These are phyloP conservation scores for Jamesozyma rosinii DNA, from an alignment of 805 yeast genomes.

Conservation along the genomic window DNA sequence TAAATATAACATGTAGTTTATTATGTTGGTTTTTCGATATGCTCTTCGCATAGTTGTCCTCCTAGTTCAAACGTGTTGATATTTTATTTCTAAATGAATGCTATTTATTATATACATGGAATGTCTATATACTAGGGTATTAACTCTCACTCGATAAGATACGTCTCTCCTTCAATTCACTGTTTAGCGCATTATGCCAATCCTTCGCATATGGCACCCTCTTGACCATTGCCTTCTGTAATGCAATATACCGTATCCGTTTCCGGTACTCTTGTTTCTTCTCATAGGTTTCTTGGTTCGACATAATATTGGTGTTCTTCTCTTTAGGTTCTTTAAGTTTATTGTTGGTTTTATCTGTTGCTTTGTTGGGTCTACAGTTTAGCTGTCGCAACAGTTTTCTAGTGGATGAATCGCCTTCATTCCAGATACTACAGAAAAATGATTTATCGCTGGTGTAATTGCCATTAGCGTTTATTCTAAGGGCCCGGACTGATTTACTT, in stretches of 20 bases:
- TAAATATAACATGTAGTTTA: neutral
- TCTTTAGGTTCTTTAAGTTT: neutral
- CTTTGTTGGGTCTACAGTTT: constrained; percentile 17
- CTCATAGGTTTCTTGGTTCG: neutral
- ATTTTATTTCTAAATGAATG: neutral
- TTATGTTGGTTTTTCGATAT: neutral
- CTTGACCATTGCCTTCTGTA: constrained; percentile 24
- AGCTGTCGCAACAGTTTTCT: constrained; percentile 15
- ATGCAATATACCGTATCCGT: constrained; percentile 16
- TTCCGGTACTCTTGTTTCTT: constrained; percentile 14
- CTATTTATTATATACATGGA: neutral
- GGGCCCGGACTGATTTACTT: neutral
- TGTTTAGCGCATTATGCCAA: constrained; percentile 24
- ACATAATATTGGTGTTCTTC: neutral
- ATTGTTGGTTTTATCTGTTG: neutral
- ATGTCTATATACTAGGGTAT: neutral
- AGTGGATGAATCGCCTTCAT: constrained; percentile 3
- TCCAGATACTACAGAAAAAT: constrained; percentile 13
- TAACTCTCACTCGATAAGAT: constrained; percentile 1
- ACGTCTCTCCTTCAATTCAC: constrained; percentile 25
- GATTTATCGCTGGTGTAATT: neutral
- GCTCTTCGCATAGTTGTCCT: neutral
- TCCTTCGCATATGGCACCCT: constrained; percentile 28
- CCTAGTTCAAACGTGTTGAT: neutral
- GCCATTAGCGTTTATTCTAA: neutral